Percentiles rank a stretch among this genome's conserved stretches.
phyloP scores from a whole-genome alignment of 2,329 filamentous ascomycete genomes.

The Stachybotrys elegans region DNA sequence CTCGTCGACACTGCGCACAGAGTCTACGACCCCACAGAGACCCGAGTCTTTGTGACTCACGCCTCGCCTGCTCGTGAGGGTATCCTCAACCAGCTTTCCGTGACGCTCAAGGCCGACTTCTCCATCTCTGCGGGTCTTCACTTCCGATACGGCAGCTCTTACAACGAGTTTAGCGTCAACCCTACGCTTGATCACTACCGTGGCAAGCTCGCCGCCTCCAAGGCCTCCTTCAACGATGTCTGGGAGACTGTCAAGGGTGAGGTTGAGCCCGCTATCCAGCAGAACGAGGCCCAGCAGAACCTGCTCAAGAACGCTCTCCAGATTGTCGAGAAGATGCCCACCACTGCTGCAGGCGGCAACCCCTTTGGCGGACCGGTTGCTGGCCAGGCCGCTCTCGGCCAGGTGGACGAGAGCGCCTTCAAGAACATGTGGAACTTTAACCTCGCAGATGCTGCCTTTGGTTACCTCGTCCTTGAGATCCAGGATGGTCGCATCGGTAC shows the following conservation, averaged over 20 bases:
- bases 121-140: constrained; percentile 96
- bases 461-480: constrained; percentile 90
- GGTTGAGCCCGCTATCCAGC: constrained; percentile 87
- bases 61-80: constrained; percentile 95
- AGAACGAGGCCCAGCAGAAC: constrained; percentile 91
- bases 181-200: constrained; percentile 97
- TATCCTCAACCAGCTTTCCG: constrained; percentile 93
- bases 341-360: constrained; percentile 89
- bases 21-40: constrained; percentile 97
- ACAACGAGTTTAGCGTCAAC: constrained; percentile 99
- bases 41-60: constrained; percentile 92
- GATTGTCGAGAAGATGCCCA: constrained; percentile 97
- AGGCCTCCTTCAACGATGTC: constrained; percentile 97
- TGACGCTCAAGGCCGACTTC: constrained; percentile 96
- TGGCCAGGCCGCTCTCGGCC: constrained; percentile 68
- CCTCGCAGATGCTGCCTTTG: constrained; percentile 92
- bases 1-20: constrained; percentile 96
- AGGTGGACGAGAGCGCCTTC: constrained; percentile 97
- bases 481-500: constrained; percentile 95
- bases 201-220: constrained; percentile 94
- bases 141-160: constrained; percentile 97
- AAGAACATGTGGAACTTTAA: constrained; percentile 99
- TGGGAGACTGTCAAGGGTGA: constrained; percentile 98
- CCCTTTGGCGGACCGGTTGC: constrained; percentile 86
- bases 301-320: constrained; percentile 86